phyloP scores from a whole-genome alignment of 352 stramenopile species.

The Thraustochytrium sp. region DNA sequence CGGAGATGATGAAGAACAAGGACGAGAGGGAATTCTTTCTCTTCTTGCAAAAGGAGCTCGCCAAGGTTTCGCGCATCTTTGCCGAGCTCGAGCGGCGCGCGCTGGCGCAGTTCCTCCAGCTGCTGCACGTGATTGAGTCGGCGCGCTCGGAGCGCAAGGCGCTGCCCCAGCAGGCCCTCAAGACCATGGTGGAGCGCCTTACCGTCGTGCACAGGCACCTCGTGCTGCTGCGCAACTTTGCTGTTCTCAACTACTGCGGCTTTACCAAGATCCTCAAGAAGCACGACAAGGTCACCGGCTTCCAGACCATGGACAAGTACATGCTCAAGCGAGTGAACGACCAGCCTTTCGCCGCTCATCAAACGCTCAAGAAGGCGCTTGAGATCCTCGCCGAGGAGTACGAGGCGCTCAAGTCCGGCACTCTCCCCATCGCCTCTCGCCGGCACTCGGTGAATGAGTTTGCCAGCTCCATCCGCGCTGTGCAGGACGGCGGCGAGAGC shows the following conservation, averaged over 20 bases:
- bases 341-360: constrained; percentile 62
- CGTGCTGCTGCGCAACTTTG: constrained; percentile 76
- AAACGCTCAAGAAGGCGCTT: constrained; percentile 4
- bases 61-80: constrained; percentile 19
- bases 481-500: not conserved
- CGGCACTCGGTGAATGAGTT: not conserved
- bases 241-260: constrained; percentile 79
- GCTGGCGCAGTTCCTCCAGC: constrained; percentile 12
- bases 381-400: constrained; percentile 31
- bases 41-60: constrained; percentile 14
- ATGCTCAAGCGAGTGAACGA: constrained; percentile 77
- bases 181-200: constrained; percentile 6
- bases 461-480: not conserved
- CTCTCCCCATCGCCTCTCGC: not conserved
- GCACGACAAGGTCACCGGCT: constrained; percentile 73
- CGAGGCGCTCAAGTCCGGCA: constrained; percentile 10
- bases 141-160: not conserved
- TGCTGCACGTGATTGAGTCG: not conserved
- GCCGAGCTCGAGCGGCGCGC: constrained; percentile 19
- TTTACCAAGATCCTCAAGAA: constrained; percentile 86
- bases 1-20: constrained; percentile 11
- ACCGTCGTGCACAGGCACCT: constrained; percentile 72
- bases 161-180: not conserved
- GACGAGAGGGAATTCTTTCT: constrained; percentile 42
- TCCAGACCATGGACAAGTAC: constrained; percentile 55